These are phyloP conservation scores for Cinnamomum micranthum DNA, from an alignment of 164 flowering plant genomes.

Conservation along the genomic window DNA sequence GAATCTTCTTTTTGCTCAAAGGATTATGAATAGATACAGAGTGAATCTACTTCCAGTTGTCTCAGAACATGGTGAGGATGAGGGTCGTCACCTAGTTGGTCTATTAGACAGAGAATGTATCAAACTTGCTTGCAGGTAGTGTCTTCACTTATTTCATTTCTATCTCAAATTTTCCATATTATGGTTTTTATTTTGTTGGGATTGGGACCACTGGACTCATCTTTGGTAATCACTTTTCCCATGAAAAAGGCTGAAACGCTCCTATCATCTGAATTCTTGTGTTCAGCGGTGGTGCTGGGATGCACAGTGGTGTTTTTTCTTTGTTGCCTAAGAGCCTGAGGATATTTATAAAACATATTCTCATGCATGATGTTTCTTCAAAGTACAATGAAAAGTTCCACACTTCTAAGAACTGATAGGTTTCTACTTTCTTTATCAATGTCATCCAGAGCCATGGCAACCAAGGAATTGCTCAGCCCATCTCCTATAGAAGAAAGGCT, in stretches of 20 bases:
- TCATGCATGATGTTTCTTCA: no score
- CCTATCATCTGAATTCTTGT: no score
- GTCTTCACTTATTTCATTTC: background rate
- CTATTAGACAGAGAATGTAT: constrained; percentile 70
- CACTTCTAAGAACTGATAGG: background rate
- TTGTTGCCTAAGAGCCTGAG: no score
- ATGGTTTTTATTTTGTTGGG: background rate
- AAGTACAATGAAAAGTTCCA: background rate
- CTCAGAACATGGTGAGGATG: constrained; percentile 31
- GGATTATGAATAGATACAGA: constrained; percentile 49
- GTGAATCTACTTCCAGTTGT: constrained; percentile 72
- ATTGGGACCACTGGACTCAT: background rate
- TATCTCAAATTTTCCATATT: background rate
- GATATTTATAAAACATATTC: no score
- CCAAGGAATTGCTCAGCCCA: constrained; percentile 14
- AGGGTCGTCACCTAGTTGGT: constrained; percentile 45
- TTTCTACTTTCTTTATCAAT: background rate
- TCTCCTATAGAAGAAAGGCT: constrained; percentile 10
- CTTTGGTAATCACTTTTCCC: background rate
- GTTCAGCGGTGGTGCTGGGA: no score
- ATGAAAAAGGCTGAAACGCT: background rate
- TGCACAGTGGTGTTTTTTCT: no score
- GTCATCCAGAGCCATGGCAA: constrained; percentile 21
- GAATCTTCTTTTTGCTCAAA: constrained; percentile 51
- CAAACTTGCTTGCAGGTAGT: constrained; percentile 64